These are phyloP conservation scores for Neofusicoccum cordaticola DNA, from an alignment of 2,329 filamentous ascomycete species.

Conservation along the genomic window DNA sequence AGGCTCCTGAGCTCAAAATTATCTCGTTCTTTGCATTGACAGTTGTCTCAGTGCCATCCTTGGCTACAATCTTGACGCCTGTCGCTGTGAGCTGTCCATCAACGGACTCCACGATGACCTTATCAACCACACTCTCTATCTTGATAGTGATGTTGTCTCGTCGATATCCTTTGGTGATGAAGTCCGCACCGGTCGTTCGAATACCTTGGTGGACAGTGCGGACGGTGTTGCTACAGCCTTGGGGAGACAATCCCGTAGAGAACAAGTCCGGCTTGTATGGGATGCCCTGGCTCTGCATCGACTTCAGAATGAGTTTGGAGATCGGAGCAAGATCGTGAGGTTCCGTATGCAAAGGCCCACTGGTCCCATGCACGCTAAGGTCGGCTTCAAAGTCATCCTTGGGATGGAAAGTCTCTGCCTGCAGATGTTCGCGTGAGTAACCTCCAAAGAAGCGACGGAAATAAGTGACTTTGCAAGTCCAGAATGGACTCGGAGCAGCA, in stretches of 20 bases:
- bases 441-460: too few species aligned
- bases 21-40: slow-evolving; percentile 37
- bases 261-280: slow-evolving; percentile 20
- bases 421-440: not conserved
- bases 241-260: slow-evolving; percentile 14
- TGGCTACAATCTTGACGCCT: slow-evolving; percentile 45
- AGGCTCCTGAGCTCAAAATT: slow-evolving; percentile 32
- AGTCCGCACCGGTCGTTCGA: slow-evolving; percentile 31
- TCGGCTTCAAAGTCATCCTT: slow-evolving; percentile 58
- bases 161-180: slow-evolving; percentile 42
- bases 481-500: too few species aligned
- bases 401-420: slow-evolving; percentile 56
- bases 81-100: slow-evolving; percentile 42
- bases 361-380: slow-evolving; percentile 48
- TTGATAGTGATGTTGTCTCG: slow-evolving; percentile 36
- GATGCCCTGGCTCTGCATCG: slow-evolving; percentile 19
- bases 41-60: slow-evolving; percentile 37
- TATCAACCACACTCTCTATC: slow-evolving; percentile 36
- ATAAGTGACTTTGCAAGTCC: too few species aligned
- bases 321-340: slow-evolving; percentile 57
- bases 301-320: slow-evolving; percentile 19
- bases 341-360: slow-evolving; percentile 52
- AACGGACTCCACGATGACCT: slow-evolving; percentile 46
- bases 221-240: slow-evolving; percentile 31
- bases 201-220: slow-evolving; percentile 32